phyloP scores from a whole-genome alignment of 495 filamentous ascomycete genomes.

The Echria macrotheca region DNA sequence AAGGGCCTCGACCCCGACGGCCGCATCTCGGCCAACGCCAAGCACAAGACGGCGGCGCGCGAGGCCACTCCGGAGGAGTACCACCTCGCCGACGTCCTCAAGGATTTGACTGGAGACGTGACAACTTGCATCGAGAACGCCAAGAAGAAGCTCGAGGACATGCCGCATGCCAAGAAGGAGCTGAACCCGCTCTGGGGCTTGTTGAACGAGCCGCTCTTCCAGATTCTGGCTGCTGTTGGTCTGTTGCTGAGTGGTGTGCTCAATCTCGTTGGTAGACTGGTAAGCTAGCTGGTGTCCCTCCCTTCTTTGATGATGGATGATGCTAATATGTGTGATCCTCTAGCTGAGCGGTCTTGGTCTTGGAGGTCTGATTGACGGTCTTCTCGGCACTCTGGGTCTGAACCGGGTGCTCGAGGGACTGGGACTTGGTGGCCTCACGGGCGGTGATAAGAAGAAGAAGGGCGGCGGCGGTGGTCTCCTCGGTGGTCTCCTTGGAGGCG shows the following conservation, averaged over 20 bases:
- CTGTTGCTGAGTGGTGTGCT: conserved; percentile 78
- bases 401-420: conserved; percentile 70
- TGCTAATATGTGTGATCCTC: conserved; percentile 14
- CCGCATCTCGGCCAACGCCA: conserved; percentile 76
- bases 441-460: conserved; percentile 39
- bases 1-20: conserved; percentile 89
- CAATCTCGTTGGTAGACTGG: conserved; percentile 67
- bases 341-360: conserved; percentile 75
- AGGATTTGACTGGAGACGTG: conserved; percentile 61
- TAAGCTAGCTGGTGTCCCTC: conserved; percentile 19
- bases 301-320: not conserved
- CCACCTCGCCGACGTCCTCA: conserved; percentile 73
- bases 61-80: conserved; percentile 87
- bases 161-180: conserved; percentile 92
- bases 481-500: conserved; percentile 24
- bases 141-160: conserved; percentile 78
- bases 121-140: conserved; percentile 78
- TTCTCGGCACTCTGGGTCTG: conserved; percentile 76
- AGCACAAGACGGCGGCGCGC: conserved; percentile 70
- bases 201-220: conserved; percentile 78
- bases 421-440: conserved; percentile 59
- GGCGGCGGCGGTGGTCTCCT: conserved; percentile 19
- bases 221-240: conserved; percentile 89
- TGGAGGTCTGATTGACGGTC: conserved; percentile 69
- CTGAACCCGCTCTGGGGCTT: conserved; percentile 84